Percentiles rank a stretch among this genome's conserved stretches.
These are phyloP conservation scores for Syzygium malaccense DNA, from an alignment of 441 rosid genomes.

Conservation along the genomic window DNA sequence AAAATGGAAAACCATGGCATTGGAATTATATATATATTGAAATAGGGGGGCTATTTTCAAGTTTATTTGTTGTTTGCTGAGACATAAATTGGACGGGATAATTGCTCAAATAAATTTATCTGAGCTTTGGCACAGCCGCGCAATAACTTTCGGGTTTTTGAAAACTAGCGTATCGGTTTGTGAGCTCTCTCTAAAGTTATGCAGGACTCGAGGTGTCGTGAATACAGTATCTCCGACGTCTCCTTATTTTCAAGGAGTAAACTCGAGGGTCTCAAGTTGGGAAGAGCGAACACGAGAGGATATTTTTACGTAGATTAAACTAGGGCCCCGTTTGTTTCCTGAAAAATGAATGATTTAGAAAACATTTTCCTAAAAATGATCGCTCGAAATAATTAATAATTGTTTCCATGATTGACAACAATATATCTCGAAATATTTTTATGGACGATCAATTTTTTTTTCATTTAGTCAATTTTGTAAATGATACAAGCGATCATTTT, in stretches of 20 bases:
- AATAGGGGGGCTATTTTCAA: neutral
- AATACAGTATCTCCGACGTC: neutral
- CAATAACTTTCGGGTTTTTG: neutral
- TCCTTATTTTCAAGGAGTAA: neutral
- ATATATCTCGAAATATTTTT: no score
- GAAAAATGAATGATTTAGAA: no score
- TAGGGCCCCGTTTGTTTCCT: no score
- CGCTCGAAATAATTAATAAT: no score
- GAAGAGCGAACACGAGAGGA: no score
- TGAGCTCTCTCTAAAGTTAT: neutral
- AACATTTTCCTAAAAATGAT: no score
- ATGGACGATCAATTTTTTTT: no score
- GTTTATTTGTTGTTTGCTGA: neutral
- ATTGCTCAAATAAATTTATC: neutral
- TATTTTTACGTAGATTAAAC: no score
- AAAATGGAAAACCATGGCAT: neutral
- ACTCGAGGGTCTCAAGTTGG: neutral
- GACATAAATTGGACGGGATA: neutral
- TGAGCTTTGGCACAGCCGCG: neutral
- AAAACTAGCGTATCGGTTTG: neutral
- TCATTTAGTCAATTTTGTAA: no score
- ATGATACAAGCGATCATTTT: no score
- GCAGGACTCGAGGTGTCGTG: neutral
- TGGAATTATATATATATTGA: neutral
- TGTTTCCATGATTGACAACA: no score